Conservation (phyloP, 768 basidiomycete genomes). For the Lenzites betulinus region DNA sequence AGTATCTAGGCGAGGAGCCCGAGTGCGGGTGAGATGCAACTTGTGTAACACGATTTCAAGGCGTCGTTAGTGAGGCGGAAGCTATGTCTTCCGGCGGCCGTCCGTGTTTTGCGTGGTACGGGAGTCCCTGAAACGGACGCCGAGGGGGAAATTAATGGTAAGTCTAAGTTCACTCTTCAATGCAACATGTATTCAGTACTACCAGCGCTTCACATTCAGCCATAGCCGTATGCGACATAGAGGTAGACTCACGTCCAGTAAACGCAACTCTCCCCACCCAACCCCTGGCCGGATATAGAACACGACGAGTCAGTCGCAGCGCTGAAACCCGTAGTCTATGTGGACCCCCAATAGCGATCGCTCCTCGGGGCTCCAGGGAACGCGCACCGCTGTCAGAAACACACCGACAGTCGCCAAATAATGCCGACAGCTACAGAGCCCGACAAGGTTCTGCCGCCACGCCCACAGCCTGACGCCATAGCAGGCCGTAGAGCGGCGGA, state of each 20-base stretch:
- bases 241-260: neutral
- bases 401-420: neutral
- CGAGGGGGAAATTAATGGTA: neutral
- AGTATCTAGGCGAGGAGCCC: too few relatives aligned
- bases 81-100: neutral
- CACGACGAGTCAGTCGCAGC: neutral
- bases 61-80: neutral
- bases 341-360: neutral
- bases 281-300: neutral
- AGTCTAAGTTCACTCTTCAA: neutral
- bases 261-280: conserved; percentile 2
- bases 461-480: neutral
- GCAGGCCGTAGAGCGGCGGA: conserved; percentile 4
- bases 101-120: neutral
- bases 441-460: neutral
- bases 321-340: neutral
- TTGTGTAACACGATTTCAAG: too few relatives aligned
- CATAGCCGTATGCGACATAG: neutral
- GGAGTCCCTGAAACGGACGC: neutral
- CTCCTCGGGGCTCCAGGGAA: neutral
- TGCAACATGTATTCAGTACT: too few relatives aligned
- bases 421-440: neutral
- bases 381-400: neutral
- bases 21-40: too few relatives aligned
- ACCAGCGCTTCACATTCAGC: too few relatives aligned